Percentiles rank a stretch among this genome's conserved stretches.
These are phyloP conservation scores for Babesia divergens DNA, from an alignment of 169 alveolate species.

Conservation along the genomic window DNA sequence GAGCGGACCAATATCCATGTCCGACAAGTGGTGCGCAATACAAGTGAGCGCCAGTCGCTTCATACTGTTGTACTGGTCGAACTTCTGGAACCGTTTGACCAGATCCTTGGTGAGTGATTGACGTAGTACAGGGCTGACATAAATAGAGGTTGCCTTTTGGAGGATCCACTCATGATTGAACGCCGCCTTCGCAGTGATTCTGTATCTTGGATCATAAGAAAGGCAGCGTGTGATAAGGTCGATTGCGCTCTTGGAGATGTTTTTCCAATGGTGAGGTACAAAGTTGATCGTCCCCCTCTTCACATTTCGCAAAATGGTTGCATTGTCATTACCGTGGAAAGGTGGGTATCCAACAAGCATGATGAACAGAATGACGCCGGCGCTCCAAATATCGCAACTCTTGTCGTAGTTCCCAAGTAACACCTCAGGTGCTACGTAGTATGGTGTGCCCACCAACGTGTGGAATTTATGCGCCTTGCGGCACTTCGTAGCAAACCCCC, in stretches of 20 bases:
- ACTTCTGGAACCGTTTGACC: slow-evolving; percentile 81
- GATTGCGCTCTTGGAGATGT: slow-evolving; percentile 83
- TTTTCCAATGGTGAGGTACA: slow-evolving; percentile 88
- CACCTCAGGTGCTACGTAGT: slow-evolving; percentile 96
- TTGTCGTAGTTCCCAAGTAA: slow-evolving; percentile 88
- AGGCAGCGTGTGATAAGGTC: slow-evolving; percentile 82
- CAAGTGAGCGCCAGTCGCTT: slow-evolving; percentile 91
- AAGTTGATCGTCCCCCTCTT: slow-evolving; percentile 81
- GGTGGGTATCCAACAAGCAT: slow-evolving; percentile 77
- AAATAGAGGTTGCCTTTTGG: slow-evolving; percentile 40
- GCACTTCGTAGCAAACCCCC: slow-evolving; percentile 90
- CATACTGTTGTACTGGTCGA: slow-evolving; percentile 83
- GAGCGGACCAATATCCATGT: slow-evolving; percentile 85
- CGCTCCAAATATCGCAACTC: slow-evolving; percentile 92
- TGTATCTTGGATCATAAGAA: slow-evolving; percentile 81
- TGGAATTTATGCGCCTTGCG: slow-evolving; percentile 81
- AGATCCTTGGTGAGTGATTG: slow-evolving; percentile 68
- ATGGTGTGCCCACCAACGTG: slow-evolving; percentile 90
- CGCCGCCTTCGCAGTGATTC: slow-evolving; percentile 89
- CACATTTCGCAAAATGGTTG: slow-evolving; percentile 80
- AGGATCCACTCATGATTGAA: slow-evolving; percentile 89
- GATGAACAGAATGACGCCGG: slow-evolving; percentile 87
- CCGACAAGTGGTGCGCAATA: slow-evolving; percentile 88
- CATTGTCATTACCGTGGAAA: slow-evolving; percentile 87
- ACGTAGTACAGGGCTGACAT: slow-evolving; percentile 41